A percentile compares a stretch with the other conserved stretches of the same genome.
These are phyloP conservation scores for Plasmodium coatneyi DNA, from an alignment of 169 alveolate species.

Conservation along the genomic window DNA sequence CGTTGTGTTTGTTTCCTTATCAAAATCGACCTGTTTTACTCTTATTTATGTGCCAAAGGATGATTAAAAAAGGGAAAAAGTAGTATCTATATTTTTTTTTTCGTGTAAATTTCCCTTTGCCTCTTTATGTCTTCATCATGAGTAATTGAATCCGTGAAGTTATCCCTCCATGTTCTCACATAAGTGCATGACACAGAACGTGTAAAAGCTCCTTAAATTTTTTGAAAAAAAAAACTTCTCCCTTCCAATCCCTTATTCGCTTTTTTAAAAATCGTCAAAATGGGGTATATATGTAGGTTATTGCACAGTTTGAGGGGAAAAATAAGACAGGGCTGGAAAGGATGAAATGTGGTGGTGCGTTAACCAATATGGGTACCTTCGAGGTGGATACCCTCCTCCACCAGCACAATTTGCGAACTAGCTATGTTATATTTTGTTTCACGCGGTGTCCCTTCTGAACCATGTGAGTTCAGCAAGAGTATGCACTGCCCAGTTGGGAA, in stretches of 20 bases:
- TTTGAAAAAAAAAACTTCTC: neutral
- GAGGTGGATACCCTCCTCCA: neutral
- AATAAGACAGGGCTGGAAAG: neutral
- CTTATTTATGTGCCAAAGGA: neutral
- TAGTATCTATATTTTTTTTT: neutral
- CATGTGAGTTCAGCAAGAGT: neutral
- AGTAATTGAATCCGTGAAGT: neutral
- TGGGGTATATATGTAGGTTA: neutral
- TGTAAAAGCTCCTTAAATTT: neutral
- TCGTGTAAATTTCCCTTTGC: neutral
- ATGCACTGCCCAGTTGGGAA: neutral
- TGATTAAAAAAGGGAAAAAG: neutral
- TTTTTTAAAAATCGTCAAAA: neutral
- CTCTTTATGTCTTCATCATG: neutral
- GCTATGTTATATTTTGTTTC: neutral
- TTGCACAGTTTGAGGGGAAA: neutral
- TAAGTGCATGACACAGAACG: neutral
- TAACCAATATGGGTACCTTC: neutral
- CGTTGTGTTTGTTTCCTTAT: constrained; percentile 21
- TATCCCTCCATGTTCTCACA: neutral
- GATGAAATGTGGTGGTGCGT: neutral
- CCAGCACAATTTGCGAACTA: neutral
- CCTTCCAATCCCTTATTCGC: neutral
- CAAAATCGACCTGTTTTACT: neutral
- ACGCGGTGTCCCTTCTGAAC: neutral